These are phyloP conservation scores for Phallus indusiatus DNA, from an alignment of 768 basidiomycete species.

Conservation along the genomic window DNA sequence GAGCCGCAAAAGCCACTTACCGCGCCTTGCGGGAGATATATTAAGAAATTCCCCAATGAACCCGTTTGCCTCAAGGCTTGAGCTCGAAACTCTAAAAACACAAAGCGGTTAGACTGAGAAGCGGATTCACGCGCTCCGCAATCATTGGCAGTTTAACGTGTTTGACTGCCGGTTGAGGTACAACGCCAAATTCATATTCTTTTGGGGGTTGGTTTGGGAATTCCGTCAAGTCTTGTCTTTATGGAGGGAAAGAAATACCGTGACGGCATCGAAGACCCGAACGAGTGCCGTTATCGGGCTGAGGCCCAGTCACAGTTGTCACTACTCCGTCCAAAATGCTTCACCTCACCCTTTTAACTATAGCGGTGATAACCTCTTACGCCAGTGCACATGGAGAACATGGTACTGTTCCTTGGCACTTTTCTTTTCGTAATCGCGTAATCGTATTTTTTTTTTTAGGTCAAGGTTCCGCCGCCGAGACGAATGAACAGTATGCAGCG, in stretches of 20 bases:
- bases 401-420: neutral
- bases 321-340: neutral
- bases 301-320: neutral
- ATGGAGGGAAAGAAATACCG: neutral
- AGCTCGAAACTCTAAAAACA: too few species aligned
- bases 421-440: neutral
- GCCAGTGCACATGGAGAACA: constrained; percentile 4
- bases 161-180: too few species aligned
- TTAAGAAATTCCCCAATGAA: too few species aligned
- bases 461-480: constrained; percentile 32
- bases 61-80: too few species aligned
- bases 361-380: neutral
- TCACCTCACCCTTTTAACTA: neutral
- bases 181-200: neutral
- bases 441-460: neutral
- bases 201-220: too few species aligned
- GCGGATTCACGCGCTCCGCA: too few species aligned
- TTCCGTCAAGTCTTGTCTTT: neutral
- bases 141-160: too few species aligned
- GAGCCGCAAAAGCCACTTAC: too few species aligned
- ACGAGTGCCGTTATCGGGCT: neutral
- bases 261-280: too few species aligned
- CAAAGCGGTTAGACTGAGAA: too few species aligned
- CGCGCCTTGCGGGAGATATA: too few species aligned
- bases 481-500: constrained; percentile 75